These are phyloP conservation scores for Rhodosporidiobolus odoratus DNA, from an alignment of 768 basidiomycete genomes.

Conservation along the genomic window DNA sequence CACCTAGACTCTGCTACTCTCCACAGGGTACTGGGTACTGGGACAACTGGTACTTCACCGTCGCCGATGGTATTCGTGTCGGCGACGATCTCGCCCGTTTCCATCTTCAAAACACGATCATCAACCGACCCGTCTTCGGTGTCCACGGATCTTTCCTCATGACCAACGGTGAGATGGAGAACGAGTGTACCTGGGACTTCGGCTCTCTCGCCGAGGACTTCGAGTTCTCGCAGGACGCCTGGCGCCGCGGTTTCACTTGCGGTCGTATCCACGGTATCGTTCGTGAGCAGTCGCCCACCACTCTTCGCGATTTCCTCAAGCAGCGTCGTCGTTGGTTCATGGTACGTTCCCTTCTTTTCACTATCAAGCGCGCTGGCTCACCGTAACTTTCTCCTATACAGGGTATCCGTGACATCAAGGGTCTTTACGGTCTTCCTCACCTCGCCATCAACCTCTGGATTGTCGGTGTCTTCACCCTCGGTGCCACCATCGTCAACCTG, in stretches of 20 bases:
- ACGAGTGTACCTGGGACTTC: constrained; percentile 46
- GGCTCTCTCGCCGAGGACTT: constrained; percentile 46
- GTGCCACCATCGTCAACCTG: constrained; percentile 44
- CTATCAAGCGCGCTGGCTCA: rapidly evolving
- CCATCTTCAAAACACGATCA: constrained; percentile 45
- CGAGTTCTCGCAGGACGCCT: constrained; percentile 46
- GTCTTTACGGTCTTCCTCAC: constrained; percentile 44
- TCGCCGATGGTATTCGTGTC: constrained; percentile 45
- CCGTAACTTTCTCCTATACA: constrained; percentile 2
- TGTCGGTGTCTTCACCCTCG: constrained; percentile 43
- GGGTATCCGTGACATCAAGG: constrained; percentile 43
- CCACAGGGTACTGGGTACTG: constrained; percentile 39
- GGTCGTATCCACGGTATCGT: constrained; percentile 45
- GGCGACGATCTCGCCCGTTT: constrained; percentile 45
- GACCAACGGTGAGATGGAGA: constrained; percentile 46
- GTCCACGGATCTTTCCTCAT: constrained; percentile 46
- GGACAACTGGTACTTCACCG: constrained; percentile 46
- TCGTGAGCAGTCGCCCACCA: constrained; percentile 44
- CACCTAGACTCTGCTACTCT: too few relatives aligned
- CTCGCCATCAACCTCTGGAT: constrained; percentile 45
- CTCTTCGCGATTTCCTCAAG: constrained; percentile 46
- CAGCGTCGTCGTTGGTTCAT: constrained; percentile 47
- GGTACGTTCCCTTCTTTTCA: constrained; percentile 27
- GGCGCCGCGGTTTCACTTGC: constrained; percentile 44
- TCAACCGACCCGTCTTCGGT: constrained; percentile 43